Evolutionary conservation across 495 filamentous ascomycete genomes (phyloP).

Genomic region (Penicillium parvum): DNA sequence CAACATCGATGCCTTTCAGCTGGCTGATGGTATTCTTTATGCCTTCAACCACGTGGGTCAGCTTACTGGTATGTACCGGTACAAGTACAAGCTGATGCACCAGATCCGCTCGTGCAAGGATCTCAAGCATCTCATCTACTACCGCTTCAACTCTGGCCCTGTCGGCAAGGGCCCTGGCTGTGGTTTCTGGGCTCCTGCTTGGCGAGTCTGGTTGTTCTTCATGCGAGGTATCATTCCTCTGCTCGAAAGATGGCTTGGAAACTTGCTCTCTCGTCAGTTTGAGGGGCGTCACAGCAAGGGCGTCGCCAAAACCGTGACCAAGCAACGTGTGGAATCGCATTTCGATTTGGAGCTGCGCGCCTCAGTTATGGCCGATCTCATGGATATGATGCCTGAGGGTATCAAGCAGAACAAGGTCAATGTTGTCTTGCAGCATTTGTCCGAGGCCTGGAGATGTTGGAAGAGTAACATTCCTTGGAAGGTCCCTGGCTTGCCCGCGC

Average conservation of each 20-base stretch:
- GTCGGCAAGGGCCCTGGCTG: slow-evolving; percentile 98
- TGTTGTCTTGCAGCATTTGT: slow-evolving; percentile 93
- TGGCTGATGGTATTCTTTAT: slow-evolving; percentile 97
- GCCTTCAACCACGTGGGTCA: slow-evolving; percentile 99
- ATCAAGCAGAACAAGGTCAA: slow-evolving; percentile 99
- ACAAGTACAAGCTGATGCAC: slow-evolving; percentile 99
- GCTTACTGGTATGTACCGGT: slow-evolving; percentile 98
- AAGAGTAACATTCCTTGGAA: slow-evolving; percentile 99
- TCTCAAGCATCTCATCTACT: slow-evolving; percentile 98
- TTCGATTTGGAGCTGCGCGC: slow-evolving; percentile 97
- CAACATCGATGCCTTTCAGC: slow-evolving; percentile 98
- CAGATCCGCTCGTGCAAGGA: slow-evolving; percentile 99
- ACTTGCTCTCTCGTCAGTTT: slow-evolving; percentile 93
- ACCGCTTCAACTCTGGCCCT: slow-evolving; percentile 96
- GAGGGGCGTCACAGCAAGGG: slow-evolving; percentile 99
- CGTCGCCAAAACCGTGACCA: slow-evolving; percentile 98
- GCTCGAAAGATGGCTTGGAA: slow-evolving; percentile 96
- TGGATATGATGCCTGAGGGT: slow-evolving; percentile 99
- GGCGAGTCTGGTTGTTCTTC: slow-evolving; percentile 99
- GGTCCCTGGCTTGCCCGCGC: slow-evolving; percentile 90
- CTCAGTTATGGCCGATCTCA: slow-evolving; percentile 97
- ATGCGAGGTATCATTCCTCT: slow-evolving; percentile 98
- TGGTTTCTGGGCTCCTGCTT: slow-evolving; percentile 98
- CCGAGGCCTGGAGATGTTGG: slow-evolving; percentile 98
- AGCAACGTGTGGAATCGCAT: slow-evolving; percentile 98